These are phyloP conservation scores for Euryodendron excelsum DNA, from an alignment of 148 eudicot genomes.

Conservation along the genomic window DNA sequence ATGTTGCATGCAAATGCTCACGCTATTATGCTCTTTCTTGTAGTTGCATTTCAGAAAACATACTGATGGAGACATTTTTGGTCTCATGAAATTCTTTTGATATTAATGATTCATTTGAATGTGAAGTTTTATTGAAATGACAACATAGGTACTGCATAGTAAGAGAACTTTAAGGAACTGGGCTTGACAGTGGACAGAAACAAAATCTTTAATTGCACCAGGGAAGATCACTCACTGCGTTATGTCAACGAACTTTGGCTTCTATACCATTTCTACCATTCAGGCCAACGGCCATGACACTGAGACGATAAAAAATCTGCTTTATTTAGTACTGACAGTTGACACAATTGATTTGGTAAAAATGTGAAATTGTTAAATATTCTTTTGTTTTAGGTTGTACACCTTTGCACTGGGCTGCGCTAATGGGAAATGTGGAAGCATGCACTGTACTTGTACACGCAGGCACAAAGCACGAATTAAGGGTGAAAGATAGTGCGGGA, in stretches of 20 bases:
- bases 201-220: neutral
- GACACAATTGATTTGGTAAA: neutral
- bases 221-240: neutral
- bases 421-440: constrained; percentile 72
- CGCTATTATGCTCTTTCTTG: neutral
- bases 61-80: neutral
- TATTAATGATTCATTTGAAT: neutral
- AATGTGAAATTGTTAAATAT: constrained; percentile 4
- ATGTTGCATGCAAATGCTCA: neutral
- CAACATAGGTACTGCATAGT: neutral
- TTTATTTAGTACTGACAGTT: neutral
- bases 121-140: neutral
- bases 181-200: neutral
- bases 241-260: neutral
- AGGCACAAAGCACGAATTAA: constrained; percentile 71
- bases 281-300: neutral
- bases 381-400: constrained; percentile 67
- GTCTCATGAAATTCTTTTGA: neutral
- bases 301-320: neutral
- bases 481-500: constrained; percentile 78
- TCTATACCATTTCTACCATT: neutral
- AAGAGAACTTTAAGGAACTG: neutral
- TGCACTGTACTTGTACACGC: constrained; percentile 80
- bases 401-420: constrained; percentile 89
- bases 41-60: neutral